These are phyloP conservation scores for Garcia nutans DNA, from an alignment of 345 rosid species.

Conservation along the genomic window DNA sequence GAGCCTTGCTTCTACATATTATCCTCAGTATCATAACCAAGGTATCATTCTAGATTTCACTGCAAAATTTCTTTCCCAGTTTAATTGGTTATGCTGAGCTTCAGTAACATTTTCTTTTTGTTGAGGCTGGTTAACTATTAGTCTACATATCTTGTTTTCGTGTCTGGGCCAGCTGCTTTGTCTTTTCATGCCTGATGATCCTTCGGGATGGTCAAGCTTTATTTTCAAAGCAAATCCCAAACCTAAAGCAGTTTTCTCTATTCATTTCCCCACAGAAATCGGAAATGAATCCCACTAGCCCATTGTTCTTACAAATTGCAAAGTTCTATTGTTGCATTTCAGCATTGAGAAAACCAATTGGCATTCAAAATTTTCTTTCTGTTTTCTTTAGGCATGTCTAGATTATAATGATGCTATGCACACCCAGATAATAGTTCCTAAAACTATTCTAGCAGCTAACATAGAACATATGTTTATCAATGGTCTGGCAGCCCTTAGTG, in stretches of 20 bases:
- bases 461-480: background rate
- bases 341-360: background rate
- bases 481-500: slow-evolving; percentile 54
- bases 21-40: slow-evolving; percentile 61
- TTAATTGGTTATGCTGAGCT: background rate
- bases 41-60: slow-evolving; percentile 37
- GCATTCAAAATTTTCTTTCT: background rate
- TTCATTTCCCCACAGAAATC: background rate
- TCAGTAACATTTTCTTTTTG: background rate
- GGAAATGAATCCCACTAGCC: background rate
- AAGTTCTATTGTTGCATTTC: slow-evolving; percentile 1
- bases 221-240: background rate
- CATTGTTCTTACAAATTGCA: background rate
- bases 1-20: slow-evolving; percentile 46
- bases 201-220: background rate
- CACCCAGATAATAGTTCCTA: background rate
- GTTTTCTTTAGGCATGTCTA: background rate
- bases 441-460: background rate
- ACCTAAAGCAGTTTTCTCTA: background rate
- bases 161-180: background rate
- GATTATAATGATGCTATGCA: background rate
- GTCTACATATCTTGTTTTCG: background rate
- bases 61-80: background rate
- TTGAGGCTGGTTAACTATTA: background rate
- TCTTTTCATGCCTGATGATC: background rate